Conservation (phyloP, 1,284 basidiomycete species). For the Earliella scabrosa region DNA sequence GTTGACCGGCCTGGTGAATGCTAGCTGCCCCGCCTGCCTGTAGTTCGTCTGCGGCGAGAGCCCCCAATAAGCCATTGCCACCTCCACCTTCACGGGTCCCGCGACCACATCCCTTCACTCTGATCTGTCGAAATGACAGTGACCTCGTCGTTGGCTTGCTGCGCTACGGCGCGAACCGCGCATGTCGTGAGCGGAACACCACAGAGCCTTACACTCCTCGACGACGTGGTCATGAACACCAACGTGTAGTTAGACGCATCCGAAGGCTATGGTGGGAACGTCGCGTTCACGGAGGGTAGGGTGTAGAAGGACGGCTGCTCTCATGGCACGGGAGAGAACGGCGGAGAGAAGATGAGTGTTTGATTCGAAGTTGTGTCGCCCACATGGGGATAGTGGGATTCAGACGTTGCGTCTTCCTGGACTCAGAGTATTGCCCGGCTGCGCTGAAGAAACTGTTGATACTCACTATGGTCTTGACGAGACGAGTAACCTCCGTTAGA, state of each 20-base stretch:
- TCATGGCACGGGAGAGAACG: slow-evolving; percentile 37
- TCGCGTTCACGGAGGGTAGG: slow-evolving; percentile 62
- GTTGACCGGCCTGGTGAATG: slow-evolving; percentile 64
- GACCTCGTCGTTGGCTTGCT: slow-evolving; percentile 16
- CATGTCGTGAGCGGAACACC: slow-evolving; percentile 71
- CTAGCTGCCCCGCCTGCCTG: slow-evolving; percentile 53
- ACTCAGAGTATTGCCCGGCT: background rate
- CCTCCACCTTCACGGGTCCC: slow-evolving; percentile 62
- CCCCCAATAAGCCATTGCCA: slow-evolving; percentile 67
- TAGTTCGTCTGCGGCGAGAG: slow-evolving; percentile 71
- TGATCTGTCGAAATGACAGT: slow-evolving; percentile 12
- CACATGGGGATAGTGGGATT: slow-evolving; percentile 58
- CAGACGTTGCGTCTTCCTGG: slow-evolving; percentile 5
- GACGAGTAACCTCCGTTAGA: slow-evolving; percentile 65
- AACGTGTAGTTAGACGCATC: slow-evolving; percentile 56
- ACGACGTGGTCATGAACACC: slow-evolving; percentile 52
- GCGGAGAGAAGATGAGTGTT: slow-evolving; percentile 77
- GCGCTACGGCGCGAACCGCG: slow-evolving; percentile 42
- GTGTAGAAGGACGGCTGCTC: slow-evolving; percentile 71
- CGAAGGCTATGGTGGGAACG: slow-evolving; percentile 44
- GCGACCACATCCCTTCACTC: slow-evolving; percentile 56
- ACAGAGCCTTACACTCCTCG: slow-evolving; percentile 45
- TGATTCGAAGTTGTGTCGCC: slow-evolving; percentile 81
- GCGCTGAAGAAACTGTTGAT: background rate
- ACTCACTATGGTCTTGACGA: slow-evolving; percentile 57